These are phyloP conservation scores for Citrus maxima DNA, from an alignment of 345 rosid species.

Conservation along the genomic window DNA sequence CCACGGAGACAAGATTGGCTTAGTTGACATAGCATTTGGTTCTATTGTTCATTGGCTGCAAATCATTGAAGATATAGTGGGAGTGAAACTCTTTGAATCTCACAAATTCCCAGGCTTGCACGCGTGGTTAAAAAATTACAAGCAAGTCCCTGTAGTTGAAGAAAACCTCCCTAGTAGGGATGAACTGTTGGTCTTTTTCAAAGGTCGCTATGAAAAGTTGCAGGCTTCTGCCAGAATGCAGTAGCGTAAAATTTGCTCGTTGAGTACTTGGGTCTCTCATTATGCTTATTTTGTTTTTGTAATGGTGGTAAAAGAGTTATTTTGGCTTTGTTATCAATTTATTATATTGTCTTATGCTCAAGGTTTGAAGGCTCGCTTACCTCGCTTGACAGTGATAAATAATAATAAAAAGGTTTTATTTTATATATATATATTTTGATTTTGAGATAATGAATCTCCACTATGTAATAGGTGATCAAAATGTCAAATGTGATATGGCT, in stretches of 20 bases:
- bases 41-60: background rate
- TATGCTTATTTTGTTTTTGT: background rate
- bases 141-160: background rate
- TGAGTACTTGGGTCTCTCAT: background rate
- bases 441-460: too few relatives aligned
- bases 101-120: background rate
- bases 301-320: background rate
- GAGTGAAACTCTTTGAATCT: background rate
- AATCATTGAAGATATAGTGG: background rate
- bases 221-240: background rate
- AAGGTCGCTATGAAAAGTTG: background rate
- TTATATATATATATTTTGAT: too few relatives aligned
- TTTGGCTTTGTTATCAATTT: background rate
- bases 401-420: accelerated
- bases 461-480: too few relatives aligned
- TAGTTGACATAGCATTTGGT: slow-evolving; percentile 5
- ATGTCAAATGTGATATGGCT: too few relatives aligned
- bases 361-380: too few relatives aligned
- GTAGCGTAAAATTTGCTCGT: background rate
- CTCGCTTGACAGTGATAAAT: too few relatives aligned
- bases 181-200: background rate
- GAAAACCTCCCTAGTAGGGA: background rate
- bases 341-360: background rate
- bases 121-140: background rate
- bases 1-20: background rate